phyloP scores from a whole-genome alignment of 345 rosid genomes.

The Eucalyptus curtisii region DNA sequence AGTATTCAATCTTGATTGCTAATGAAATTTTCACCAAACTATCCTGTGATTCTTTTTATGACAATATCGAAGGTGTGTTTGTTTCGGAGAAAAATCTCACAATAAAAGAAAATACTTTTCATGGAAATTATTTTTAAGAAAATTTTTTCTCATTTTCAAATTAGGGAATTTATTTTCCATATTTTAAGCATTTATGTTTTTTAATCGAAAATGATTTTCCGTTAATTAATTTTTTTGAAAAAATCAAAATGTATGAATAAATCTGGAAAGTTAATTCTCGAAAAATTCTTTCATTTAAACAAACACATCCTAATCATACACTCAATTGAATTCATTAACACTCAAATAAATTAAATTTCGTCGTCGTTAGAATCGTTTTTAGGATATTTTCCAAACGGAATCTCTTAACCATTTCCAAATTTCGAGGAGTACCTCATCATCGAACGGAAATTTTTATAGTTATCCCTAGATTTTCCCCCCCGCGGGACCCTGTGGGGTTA shows the following conservation, averaged over 20 bases:
- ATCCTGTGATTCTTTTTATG: not conserved
- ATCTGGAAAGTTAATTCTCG: not conserved
- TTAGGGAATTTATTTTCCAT: not conserved
- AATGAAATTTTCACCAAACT: not conserved
- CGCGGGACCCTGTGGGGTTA: not conserved
- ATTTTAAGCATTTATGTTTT: not conserved
- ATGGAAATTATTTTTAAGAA: not conserved
- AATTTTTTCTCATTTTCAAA: not conserved
- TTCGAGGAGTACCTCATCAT: not conserved
- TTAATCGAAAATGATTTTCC: not conserved
- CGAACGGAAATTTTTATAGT: not conserved
- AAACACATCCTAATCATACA: not conserved
- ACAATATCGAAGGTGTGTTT: rapidly evolving
- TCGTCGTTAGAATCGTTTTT: not conserved
- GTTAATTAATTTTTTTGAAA: not conserved
- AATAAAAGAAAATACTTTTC: not conserved
- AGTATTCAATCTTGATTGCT: not conserved
- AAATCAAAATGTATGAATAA: not conserved
- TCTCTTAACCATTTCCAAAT: not conserved
- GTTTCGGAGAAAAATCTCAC: rapidly evolving
- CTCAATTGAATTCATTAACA: not conserved
- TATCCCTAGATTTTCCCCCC: not conserved
- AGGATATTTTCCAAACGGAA: not conserved
- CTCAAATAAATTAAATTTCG: not conserved
- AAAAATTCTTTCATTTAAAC: not conserved